Evolutionary conservation across 441 rosid genomes (phyloP), one percentile per base, ranked within the genome.

Genomic region (Brassica hybrid): DNA sequence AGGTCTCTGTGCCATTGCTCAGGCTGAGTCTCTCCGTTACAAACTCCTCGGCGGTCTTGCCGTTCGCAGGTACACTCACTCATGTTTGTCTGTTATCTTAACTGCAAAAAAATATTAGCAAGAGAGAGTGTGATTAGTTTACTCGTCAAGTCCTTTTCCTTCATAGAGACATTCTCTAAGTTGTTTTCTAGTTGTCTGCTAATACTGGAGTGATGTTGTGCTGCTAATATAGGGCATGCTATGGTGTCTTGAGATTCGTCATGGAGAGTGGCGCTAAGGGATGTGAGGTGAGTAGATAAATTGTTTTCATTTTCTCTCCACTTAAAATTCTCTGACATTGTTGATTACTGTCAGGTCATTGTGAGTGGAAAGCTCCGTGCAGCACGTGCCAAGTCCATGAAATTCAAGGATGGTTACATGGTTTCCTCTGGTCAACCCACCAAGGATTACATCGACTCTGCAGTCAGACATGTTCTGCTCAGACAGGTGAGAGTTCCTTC

Each of bases 41-140:
- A 91, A 91, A 88, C 90, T 93, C 23, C 95, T 93, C 12, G 94
- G 97, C 30, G 97, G 98, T 0, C 98, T 93, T 6, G 97, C 98
- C 30, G 98, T 91, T 34, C 87, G 98, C 13, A 88, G 98, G 98
- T 91, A 1, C 4, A 57, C 45, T 19, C 7, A 2, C 6, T 6
- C 8, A 1, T 60, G 10, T 58, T 5, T 21, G 0, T 19, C 3
- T 23, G 9, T 25, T 2, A 0, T 61, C 1, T 7, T 62, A 2
- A n/a, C n/a, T n/a, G n/a, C n/a, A n/a, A n/a, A n/a, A n/a, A n/a
- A n/a, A n/a, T n/a, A n/a, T n/a, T n/a, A n/a, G n/a, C 27, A n/a
- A n/a, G n/a, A n/a, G n/a, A n/a, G n/a, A n/a, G n/a, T n/a, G n/a
- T 57, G 27, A 57, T 45, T 45, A 41, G 48, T 56, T 21, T 23